Base-by-base conservation (phyloP, 2,329 filamentous ascomycete genomes). In the Ascochyta koolunga region DNA sequence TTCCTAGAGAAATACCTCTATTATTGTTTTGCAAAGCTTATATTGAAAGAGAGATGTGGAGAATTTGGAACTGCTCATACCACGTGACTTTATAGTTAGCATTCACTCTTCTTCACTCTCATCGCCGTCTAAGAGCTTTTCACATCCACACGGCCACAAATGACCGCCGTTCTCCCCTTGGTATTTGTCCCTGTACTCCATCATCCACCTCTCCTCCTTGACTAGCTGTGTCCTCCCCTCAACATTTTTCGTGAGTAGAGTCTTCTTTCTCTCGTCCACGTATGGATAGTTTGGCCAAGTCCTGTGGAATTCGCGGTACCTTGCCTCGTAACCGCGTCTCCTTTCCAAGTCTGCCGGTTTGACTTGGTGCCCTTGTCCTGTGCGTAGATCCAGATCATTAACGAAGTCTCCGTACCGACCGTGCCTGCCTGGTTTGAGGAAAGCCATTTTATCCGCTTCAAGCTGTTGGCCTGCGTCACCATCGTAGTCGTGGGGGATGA, bases 61-160 rank as follows among this genome's bases (percentile, higher is more conserved):
- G 11, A 29, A 5, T 13, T 3, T 15, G 4, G 15, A 29, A 3
- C 10, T 11, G 4, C 15, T 29, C 11, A 29, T 11, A 11, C 2
- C 11, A 13, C 11, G 5, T 13, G 27, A 5, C 27, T 29, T 5
- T 13, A 13, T 13, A 13, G 3, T 29, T 13, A 29, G 11, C 27
- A n/a, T 15, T 10, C 38, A 65, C 39, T 65, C 56, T 37, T 53
- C 60, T 40, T 67, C 63, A 36, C 57, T 51, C 39, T 61, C 60
- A 24, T 50, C 46, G 9, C 45, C 52, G 2, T 47, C 58, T 4
- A 33, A 24, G 1, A 50, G n/a, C 37, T 56, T 56, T 38, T 53
- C 51, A 46, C 68, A 71, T 2, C 68, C 66, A 50, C 68, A 71
- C 8, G 60, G 58, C 67, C 67, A 71, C 13, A 64, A 42, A 27